Evolutionary conservation across 441 rosid genomes (phyloP).

Genomic region (Adansonia madagascariensis): DNA sequence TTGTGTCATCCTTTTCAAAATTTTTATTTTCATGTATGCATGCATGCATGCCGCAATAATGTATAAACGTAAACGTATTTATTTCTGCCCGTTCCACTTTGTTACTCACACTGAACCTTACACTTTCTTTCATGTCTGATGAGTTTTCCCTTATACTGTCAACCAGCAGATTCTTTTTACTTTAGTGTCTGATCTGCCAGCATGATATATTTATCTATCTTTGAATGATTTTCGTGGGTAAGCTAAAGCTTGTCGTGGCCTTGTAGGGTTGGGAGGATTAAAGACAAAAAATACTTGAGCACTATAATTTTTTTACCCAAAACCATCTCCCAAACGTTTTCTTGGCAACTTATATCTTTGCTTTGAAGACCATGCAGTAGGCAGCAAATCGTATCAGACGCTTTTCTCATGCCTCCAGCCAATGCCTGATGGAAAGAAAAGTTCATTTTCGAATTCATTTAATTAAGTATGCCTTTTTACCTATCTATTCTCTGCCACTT

Average conservation of each 20-base stretch:
- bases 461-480: background rate
- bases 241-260: background rate
- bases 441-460: background rate
- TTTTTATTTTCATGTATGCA: background rate
- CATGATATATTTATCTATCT: background rate
- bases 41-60: background rate
- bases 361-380: background rate
- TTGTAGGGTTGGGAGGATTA: background rate
- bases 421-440: background rate
- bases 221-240: background rate
- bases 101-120: background rate
- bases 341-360: background rate
- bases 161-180: background rate
- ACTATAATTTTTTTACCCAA: background rate
- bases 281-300: background rate
- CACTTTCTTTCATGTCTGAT: background rate
- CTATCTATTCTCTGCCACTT: background rate
- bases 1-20: conserved; percentile 12
- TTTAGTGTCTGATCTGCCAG: background rate
- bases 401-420: no score
- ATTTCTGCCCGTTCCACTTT: background rate
- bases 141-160: background rate
- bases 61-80: background rate
- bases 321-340: background rate
- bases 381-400: no score